Evolutionary conservation across 1,284 basidiomycete genomes (phyloP).

Genomic region (Cerioporus squamosus): DNA sequence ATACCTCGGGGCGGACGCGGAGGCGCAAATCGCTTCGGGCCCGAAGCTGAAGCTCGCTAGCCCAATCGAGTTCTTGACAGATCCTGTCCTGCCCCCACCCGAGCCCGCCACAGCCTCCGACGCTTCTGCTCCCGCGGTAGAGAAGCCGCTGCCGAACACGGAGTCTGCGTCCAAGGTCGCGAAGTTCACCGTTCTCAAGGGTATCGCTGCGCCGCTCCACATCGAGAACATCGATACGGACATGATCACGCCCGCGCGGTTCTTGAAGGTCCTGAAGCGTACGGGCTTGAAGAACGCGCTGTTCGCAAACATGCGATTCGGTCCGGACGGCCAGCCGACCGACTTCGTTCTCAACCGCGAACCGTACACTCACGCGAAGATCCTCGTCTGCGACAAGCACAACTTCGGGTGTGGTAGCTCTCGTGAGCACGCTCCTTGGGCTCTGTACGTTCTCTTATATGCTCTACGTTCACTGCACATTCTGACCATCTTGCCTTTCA

Average conservation of each 20-base stretch:
- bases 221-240: slow-evolving; percentile 96
- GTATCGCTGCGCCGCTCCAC: slow-evolving; percentile 87
- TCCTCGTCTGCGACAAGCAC: slow-evolving; percentile 87
- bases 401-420: slow-evolving; percentile 97
- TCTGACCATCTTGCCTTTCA: slow-evolving; percentile 7
- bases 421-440: slow-evolving; percentile 96
- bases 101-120: slow-evolving; percentile 48
- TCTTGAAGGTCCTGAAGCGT: slow-evolving; percentile 93
- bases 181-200: slow-evolving; percentile 84
- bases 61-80: slow-evolving; percentile 78
- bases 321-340: slow-evolving; percentile 78
- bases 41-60: slow-evolving; percentile 71
- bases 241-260: slow-evolving; percentile 97
- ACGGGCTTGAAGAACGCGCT: slow-evolving; percentile 91
- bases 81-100: slow-evolving; percentile 73
- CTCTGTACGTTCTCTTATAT: slow-evolving; percentile 64
- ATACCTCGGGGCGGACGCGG: slow-evolving; percentile 60
- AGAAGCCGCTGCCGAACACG: slow-evolving; percentile 49
- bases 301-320: slow-evolving; percentile 85
- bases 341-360: slow-evolving; percentile 90
- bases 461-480: background rate
- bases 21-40: slow-evolving; percentile 48
- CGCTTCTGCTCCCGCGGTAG: slow-evolving; percentile 33
- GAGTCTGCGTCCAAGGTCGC: slow-evolving; percentile 66
- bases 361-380: slow-evolving; percentile 82